Base-by-base conservation (phyloP, 2,329 filamentous ascomycete species). In the Epichloe festucae region DNA sequence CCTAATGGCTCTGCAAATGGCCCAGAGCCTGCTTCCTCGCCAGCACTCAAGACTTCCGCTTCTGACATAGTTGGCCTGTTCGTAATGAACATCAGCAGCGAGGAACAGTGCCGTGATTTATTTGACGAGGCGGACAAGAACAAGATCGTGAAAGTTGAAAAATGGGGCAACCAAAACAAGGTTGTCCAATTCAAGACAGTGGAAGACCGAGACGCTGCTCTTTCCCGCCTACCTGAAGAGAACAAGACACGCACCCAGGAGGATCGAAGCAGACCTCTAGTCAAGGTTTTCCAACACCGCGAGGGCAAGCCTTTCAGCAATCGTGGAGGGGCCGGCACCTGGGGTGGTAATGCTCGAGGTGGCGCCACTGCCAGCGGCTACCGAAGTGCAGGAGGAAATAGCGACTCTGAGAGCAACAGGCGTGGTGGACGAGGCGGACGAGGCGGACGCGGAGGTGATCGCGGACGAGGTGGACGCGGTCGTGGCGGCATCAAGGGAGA, bases 31-130 rank as follows among this genome's bases (percentile, higher is more conserved):
- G 68, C 72, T 3, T 68, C 75, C n/a, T 79, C 80, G 2, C 76
- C 80, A 15, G 77, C 77, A 6, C 71, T 77, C 31, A 84, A 87
- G 64, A 77, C 71, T 38, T 63, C 74, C 44, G 70, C 76, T 17
- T 77, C 89, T 62, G 81, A 78, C 58, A 88, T 85, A 59, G 84
- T 89, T 61, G 91, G 87, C 47, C 78, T 98, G 19, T 98, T 96
- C 67, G 83, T 98, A 54, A 87, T 87, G 71, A 90, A 90, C 62
- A 82, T 90, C 21, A 87, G 83, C 60, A 85, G 79, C 50, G 87
- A 91, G 57, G 87, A 95, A 35, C 87, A 90, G 54, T 85, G 88
- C 39, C 84, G 85, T 52, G 83, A 87, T 36, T 75, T 95, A 23
- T 91, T 98, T 64, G 75, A 81, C 1, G 83, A 93, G 12, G 87